A percentile compares a stretch with the other conserved stretches of the same genome.
Evolutionary conservation across 495 filamentous ascomycete species (phyloP).

Genomic region (Thermochaetoides thermophila): DNA sequence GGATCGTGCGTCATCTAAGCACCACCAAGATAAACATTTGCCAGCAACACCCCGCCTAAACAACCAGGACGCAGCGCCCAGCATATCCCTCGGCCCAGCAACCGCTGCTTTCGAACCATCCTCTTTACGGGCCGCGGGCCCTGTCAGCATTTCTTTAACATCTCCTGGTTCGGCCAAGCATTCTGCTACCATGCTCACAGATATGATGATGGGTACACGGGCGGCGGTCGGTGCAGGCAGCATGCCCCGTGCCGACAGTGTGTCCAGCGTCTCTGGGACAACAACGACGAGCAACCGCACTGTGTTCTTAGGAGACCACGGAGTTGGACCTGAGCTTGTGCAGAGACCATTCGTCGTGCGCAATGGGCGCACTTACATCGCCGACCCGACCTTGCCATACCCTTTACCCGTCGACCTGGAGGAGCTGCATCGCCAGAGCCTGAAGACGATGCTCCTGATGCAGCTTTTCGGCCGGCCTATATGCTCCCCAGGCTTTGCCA

Average conservation of each 20-base stretch:
- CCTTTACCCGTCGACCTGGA: slow-evolving; percentile 77
- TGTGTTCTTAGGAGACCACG: slow-evolving; percentile 21
- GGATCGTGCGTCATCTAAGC: slow-evolving; percentile 16
- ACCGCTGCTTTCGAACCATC: slow-evolving; percentile 6
- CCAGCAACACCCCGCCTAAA: slow-evolving; percentile 23
- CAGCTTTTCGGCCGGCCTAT: slow-evolving; percentile 69
- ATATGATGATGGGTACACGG: slow-evolving; percentile 11
- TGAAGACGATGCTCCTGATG: slow-evolving; percentile 67
- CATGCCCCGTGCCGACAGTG: slow-evolving; percentile 23
- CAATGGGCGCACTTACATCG: slow-evolving; percentile 67
- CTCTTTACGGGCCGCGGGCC: slow-evolving; percentile 14
- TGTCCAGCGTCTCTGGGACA: slow-evolving; percentile 22
- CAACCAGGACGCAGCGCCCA: slow-evolving; percentile 17
- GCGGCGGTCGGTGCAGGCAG: slow-evolving; percentile 9
- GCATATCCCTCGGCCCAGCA: slow-evolving; percentile 16
- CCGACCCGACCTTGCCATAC: slow-evolving; percentile 60
- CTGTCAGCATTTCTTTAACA: too few relatives aligned
- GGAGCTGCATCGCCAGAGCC: slow-evolving; percentile 75
- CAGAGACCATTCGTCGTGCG: slow-evolving; percentile 52
- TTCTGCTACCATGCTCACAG: too few relatives aligned
- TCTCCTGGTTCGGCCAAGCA: too few relatives aligned
- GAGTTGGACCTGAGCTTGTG: too few relatives aligned
- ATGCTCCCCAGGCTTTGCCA: slow-evolving; percentile 50
- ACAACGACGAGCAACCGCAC: slow-evolving; percentile 22
- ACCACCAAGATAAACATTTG: slow-evolving; percentile 24